These are phyloP conservation scores for Gossypium mustelinum DNA, from an alignment of 345 rosid genomes.

Conservation along the genomic window DNA sequence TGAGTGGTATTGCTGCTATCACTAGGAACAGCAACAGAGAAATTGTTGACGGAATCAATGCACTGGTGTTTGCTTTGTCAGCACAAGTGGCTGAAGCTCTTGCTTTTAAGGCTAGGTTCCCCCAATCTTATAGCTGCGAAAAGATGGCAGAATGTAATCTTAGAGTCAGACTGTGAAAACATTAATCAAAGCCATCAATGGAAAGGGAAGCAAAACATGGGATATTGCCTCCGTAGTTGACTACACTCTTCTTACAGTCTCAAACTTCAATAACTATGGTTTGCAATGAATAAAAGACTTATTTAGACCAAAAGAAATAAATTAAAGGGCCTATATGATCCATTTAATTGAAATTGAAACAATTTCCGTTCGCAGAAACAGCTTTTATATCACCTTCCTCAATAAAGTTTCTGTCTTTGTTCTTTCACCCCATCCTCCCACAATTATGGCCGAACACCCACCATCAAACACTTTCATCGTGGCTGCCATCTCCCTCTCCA, in stretches of 20 bases:
- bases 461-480: not conserved
- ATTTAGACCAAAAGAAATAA: not conserved
- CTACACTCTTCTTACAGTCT: not conserved
- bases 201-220: not conserved
- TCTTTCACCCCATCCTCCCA: not conserved
- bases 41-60: not conserved
- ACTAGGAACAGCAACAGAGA: not conserved
- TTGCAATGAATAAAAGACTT: not conserved
- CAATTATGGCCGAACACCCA: not conserved
- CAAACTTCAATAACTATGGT: not conserved
- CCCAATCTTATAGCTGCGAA: not conserved
- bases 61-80: not conserved
- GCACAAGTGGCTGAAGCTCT: not conserved
- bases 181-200: not conserved
- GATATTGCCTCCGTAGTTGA: not conserved
- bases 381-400: not conserved
- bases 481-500: not conserved
- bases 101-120: not conserved
- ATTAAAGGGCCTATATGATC: not conserved
- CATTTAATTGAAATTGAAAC: not conserved
- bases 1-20: not conserved
- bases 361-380: not conserved
- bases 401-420: not conserved
- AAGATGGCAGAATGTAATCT: not conserved
- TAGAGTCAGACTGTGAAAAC: not conserved